These are phyloP conservation scores for Boechera retrofracta DNA, from an alignment of 345 rosid species.

Conservation along the genomic window DNA sequence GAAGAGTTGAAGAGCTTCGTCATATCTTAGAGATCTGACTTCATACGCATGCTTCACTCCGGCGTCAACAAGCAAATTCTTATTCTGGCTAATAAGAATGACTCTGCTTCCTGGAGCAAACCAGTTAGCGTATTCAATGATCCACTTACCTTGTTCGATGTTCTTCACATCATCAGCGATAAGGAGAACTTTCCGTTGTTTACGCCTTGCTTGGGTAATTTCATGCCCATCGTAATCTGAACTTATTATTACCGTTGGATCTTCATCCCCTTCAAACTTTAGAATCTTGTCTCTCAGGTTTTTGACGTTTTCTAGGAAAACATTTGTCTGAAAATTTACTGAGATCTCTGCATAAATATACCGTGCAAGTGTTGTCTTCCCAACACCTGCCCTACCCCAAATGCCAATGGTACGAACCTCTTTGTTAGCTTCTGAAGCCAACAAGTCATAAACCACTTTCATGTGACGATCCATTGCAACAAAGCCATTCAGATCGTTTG, in stretches of 20 bases:
- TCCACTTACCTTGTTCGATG: too few relatives aligned
- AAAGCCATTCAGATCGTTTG: background rate
- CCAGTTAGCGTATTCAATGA: slow-evolving; percentile 10
- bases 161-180: background rate
- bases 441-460: background rate
- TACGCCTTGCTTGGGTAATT: background rate
- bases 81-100: slow-evolving; percentile 28
- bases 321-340: background rate
- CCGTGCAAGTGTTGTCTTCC: slow-evolving; percentile 32
- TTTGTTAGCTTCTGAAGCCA: background rate
- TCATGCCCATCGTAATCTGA: too few relatives aligned
- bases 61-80: slow-evolving; percentile 20
- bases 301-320: slow-evolving; percentile 1
- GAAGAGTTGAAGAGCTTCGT: slow-evolving; percentile 38
- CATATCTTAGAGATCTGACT: slow-evolving; percentile 24
- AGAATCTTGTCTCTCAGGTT: slow-evolving; percentile 5
- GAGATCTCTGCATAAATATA: background rate
- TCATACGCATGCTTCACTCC: slow-evolving; percentile 19
- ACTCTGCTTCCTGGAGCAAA: slow-evolving; percentile 40
- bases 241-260: too few relatives aligned
- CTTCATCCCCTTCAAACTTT: background rate
- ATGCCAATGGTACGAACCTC: slow-evolving; percentile 26
- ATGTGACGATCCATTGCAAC: slow-evolving; percentile 37
- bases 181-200: slow-evolving; percentile 22
- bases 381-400: slow-evolving; percentile 17